Percentiles rank a stretch among this genome's conserved stretches.
Evolutionary conservation across 2,329 filamentous ascomycete species (phyloP).

Genomic region (Ophiostoma angusticollis): DNA sequence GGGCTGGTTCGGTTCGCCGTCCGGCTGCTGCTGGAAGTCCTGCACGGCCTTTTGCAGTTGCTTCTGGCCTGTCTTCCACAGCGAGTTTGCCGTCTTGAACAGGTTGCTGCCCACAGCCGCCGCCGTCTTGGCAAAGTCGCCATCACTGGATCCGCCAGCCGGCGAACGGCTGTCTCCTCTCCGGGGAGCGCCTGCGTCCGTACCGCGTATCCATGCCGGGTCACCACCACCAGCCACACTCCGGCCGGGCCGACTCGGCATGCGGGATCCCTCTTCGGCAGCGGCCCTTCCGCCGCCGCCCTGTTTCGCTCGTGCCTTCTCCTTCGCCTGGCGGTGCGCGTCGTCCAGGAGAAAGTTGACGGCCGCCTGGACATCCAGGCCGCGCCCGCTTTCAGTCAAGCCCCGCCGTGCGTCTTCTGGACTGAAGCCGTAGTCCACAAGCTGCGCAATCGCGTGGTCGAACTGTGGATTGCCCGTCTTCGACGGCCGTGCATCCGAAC

Average conservation of each 20-base stretch:
- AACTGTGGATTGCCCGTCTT: constrained; percentile 44
- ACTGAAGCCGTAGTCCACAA: constrained; percentile 91
- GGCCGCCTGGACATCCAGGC: constrained; percentile 70
- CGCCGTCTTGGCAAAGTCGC: constrained; percentile 68
- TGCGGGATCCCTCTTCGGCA: constrained; percentile 7
- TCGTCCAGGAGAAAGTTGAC: constrained; percentile 85
- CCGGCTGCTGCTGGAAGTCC: constrained; percentile 57
- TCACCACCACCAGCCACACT: constrained; percentile 23
- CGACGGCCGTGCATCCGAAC: constrained; percentile 13
- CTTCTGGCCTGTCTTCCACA: constrained; percentile 93
- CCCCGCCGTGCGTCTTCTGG: constrained; percentile 71
- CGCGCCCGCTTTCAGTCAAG: constrained; percentile 65
- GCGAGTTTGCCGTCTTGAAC: constrained; percentile 84
- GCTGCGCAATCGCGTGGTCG: constrained; percentile 71
- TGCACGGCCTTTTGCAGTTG: constrained; percentile 84
- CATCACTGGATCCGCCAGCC: constrained; percentile 38
- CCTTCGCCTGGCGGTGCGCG: constrained; percentile 71
- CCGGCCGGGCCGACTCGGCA: constrained; percentile 12
- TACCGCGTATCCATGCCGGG: constrained; percentile 53
- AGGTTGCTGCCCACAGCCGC: constrained; percentile 71
- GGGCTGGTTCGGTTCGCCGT: constrained; percentile 67
- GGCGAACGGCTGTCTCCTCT: constrained; percentile 44
- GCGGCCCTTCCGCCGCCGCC: constrained; percentile 7
- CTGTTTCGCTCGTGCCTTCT: constrained; percentile 42
- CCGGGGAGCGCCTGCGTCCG: constrained; percentile 28